A percentile compares a stretch with the other conserved stretches of the same genome.
phyloP scores from a whole-genome alignment of 225 moss, liverwort and hornwort species.

The Marchantia paleacea region DNA sequence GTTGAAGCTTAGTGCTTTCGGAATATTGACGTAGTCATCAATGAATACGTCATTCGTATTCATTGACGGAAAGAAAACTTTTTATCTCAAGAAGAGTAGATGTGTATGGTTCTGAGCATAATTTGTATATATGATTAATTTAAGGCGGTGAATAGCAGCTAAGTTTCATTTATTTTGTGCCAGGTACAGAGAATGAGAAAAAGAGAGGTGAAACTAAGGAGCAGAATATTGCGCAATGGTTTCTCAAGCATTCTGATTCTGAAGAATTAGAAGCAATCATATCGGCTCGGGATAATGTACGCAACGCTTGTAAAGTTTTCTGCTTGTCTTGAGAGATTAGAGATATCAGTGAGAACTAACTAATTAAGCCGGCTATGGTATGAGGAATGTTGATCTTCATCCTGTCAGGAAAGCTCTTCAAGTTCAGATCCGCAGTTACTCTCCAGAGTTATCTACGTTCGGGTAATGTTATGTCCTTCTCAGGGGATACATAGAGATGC shows the following conservation, averaged over 20 bases:
- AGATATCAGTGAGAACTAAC: neutral
- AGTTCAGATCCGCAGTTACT: no score
- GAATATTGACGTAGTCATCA: no score
- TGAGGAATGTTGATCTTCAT: neutral
- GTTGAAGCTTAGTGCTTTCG: neutral
- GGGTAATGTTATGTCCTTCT: neutral
- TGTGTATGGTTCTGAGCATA: no score
- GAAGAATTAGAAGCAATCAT: constrained; percentile 64
- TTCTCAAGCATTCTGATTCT: constrained; percentile 69
- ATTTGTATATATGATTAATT: neutral
- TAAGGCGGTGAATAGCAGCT: neutral
- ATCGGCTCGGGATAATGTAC: constrained; percentile 80
- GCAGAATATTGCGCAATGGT: constrained; percentile 69
- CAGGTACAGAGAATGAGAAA: constrained; percentile 58
- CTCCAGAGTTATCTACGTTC: neutral
- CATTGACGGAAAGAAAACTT: no score
- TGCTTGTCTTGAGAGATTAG: neutral
- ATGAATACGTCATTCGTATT: neutral
- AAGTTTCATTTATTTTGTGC: neutral
- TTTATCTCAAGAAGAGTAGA: no score
- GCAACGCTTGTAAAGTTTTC: neutral
- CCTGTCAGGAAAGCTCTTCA: neutral
- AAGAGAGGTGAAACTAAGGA: constrained; percentile 86
- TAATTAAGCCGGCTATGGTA: neutral
- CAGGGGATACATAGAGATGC: neutral